Percentiles rank a stretch among this genome's conserved stretches.
Evolutionary conservation across 2,329 filamentous ascomycete species (phyloP).

Genomic region (Cylindrodendrum hubeiense): DNA sequence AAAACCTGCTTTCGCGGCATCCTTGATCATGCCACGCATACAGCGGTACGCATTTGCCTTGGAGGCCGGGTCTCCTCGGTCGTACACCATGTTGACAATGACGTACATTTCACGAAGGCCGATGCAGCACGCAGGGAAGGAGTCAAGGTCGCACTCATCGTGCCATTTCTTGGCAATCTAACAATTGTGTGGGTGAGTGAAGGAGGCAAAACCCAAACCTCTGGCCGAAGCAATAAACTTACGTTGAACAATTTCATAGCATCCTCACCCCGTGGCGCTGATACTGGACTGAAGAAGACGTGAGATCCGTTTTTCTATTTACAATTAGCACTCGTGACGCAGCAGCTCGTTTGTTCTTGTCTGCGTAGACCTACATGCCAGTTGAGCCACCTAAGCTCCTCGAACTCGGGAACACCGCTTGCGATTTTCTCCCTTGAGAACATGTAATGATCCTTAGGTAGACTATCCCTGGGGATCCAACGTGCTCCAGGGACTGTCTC

Average conservation of each 20-base stretch:
- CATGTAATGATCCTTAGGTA: background rate
- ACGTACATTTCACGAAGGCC: conserved; percentile 37
- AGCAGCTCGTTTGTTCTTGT: background rate
- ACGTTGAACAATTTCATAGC: conserved; percentile 1
- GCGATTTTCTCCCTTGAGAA: background rate
- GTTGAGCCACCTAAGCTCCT: background rate
- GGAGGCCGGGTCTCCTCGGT: conserved; percentile 18
- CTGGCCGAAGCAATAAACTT: background rate
- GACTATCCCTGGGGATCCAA: background rate
- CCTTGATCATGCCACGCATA: conserved; percentile 28
- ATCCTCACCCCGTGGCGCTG: background rate
- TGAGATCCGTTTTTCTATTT: background rate
- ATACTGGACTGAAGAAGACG: conserved; percentile 2
- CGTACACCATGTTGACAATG: conserved; percentile 34
- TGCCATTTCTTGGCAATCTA: conserved; percentile 2
- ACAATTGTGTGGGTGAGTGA: background rate
- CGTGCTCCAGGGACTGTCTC: background rate
- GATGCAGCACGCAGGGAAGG: conserved; percentile 22
- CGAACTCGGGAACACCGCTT: background rate
- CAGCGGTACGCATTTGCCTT: conserved; percentile 22
- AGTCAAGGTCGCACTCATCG: background rate
- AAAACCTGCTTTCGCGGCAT: conserved; percentile 30
- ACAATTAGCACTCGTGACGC: background rate
- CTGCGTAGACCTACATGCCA: background rate
- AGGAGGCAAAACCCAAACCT: background rate